These are phyloP conservation scores for Seiridium cupressi DNA, from an alignment of 2,329 filamentous ascomycete species.

Conservation along the genomic window DNA sequence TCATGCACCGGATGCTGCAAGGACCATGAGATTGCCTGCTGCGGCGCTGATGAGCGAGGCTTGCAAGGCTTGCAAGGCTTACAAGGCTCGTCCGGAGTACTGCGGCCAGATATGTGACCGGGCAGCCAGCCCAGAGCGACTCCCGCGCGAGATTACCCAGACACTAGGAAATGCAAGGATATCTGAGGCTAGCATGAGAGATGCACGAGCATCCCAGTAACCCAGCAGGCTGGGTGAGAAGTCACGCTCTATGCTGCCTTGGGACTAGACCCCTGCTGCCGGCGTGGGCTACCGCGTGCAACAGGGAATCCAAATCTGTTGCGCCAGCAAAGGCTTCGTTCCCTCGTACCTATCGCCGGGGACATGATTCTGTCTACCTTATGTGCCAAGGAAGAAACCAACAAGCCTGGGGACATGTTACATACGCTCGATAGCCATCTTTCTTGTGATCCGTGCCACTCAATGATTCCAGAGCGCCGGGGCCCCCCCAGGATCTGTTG, in stretches of 20 bases:
- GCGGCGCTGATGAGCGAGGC: not conserved
- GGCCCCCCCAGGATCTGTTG: too few species aligned
- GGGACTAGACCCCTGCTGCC: constrained; percentile 15
- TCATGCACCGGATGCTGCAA: constrained; percentile 20
- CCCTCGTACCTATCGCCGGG: too few species aligned
- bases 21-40: constrained; percentile 20
- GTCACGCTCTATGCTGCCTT: constrained; percentile 24
- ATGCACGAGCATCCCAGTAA: constrained; percentile 14
- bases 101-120: constrained; percentile 26
- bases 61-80: not conserved
- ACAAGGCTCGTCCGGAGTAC: constrained; percentile 3
- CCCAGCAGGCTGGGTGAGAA: constrained; percentile 29
- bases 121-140: not conserved
- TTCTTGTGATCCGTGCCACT: too few species aligned
- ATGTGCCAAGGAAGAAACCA: too few species aligned
- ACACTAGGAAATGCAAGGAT: constrained; percentile 23
- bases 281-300: not conserved
- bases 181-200: constrained; percentile 9
- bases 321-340: not conserved
- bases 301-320: not conserved
- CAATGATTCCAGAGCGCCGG: too few species aligned
- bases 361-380: too few species aligned
- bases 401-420: too few species aligned
- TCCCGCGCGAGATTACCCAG: constrained; percentile 18
- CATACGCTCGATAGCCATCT: too few species aligned